These are phyloP conservation scores for Tolypocladium inflatum DNA, from an alignment of 2,329 filamentous ascomycete genomes.

Conservation along the genomic window DNA sequence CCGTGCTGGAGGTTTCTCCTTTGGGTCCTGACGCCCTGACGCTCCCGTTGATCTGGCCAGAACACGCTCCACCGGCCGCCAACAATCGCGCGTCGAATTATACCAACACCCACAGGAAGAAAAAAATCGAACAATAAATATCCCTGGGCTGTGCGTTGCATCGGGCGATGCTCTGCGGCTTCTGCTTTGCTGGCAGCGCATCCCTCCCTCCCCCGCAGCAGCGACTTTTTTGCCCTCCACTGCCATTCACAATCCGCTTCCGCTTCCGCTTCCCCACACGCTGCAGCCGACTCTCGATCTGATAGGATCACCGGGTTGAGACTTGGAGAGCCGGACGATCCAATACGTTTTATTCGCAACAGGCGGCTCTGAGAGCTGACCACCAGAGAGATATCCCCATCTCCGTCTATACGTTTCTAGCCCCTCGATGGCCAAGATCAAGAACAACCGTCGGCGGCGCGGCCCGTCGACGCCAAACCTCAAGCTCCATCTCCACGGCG, in stretches of 20 bases:
- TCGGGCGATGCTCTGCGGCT: background rate
- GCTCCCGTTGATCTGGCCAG: constrained; percentile 1
- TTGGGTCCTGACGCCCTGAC: constrained; percentile 29
- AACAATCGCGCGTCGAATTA: background rate
- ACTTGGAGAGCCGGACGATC: background rate
- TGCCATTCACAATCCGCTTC: background rate
- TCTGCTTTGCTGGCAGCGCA: constrained; percentile 1
- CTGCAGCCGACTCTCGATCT: constrained; percentile 6
- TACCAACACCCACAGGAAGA: background rate
- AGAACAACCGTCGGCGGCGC: constrained; percentile 14
- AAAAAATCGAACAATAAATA: background rate
- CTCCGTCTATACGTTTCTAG: constrained; percentile 2
- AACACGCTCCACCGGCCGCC: background rate
- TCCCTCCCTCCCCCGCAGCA: background rate
- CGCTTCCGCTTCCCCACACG: constrained; percentile 14
- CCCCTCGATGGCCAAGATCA: constrained; percentile 5
- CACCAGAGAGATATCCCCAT: background rate
- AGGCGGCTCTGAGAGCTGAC: background rate
- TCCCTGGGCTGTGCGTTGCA: background rate
- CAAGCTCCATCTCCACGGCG: constrained; percentile 20
- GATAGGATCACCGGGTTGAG: constrained; percentile 12
- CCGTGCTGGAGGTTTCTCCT: constrained; percentile 30
- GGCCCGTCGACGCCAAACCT: constrained; percentile 33
- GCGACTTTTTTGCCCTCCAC: background rate
- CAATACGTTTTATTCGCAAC: background rate